These are phyloP conservation scores for Colletotrichum sp. DNA, from an alignment of 2,329 filamentous ascomycete species.

Conservation along the genomic window DNA sequence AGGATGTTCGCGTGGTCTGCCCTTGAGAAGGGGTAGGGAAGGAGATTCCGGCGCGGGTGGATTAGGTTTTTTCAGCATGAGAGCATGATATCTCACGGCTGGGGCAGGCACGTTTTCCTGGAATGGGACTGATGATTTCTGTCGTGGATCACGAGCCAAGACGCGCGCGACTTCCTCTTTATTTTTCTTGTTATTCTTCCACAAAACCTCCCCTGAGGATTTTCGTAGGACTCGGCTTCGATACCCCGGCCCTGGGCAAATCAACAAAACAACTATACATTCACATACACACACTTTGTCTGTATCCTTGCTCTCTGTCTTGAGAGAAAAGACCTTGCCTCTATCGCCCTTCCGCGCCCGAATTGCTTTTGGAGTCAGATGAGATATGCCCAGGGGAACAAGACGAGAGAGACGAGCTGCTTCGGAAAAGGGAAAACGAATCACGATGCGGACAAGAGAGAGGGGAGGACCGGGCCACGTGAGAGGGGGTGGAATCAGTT, in stretches of 20 bases:
- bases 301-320: constrained; percentile 1
- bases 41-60: not conserved
- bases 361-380: not conserved
- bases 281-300: not conserved
- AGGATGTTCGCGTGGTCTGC: not conserved
- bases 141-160: not conserved
- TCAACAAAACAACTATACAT: not conserved
- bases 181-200: not conserved
- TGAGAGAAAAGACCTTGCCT: not conserved
- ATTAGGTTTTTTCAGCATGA: constrained; percentile 3
- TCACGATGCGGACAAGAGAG: not conserved
- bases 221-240: constrained; percentile 17
- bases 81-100: constrained; percentile 21
- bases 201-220: not conserved
- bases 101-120: constrained; percentile 7
- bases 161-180: not conserved
- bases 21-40: not conserved
- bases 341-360: not conserved
- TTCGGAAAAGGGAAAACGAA: not conserved
- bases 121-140: constrained; percentile 21
- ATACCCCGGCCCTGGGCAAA: constrained; percentile 18
- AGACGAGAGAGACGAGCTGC: not conserved
- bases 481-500: not conserved
- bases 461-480: not conserved
- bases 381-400: constrained; percentile 22